Conservation (phyloP, 2,329 filamentous ascomycete genomes). For the Phyllachora maydis region DNA sequence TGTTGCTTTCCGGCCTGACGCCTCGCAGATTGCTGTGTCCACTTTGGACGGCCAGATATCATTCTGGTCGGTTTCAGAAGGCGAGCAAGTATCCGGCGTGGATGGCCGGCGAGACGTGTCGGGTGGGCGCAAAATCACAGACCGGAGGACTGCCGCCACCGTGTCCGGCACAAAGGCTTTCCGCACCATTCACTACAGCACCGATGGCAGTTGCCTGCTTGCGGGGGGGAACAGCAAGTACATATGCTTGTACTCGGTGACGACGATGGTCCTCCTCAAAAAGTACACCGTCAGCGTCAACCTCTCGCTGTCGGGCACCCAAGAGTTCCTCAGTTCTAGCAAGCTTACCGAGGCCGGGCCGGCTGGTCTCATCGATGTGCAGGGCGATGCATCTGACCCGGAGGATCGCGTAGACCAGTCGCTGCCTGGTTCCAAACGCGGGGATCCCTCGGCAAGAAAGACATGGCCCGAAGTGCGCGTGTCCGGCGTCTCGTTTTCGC, state of each 20-base stretch:
- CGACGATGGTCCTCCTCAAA: conserved; percentile 75
- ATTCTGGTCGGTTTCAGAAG: conserved; percentile 86
- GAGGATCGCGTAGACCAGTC: conserved; percentile 65
- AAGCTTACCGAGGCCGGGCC: conserved; percentile 82
- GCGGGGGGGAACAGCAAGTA: conserved; percentile 96
- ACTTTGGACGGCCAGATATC: conserved; percentile 85
- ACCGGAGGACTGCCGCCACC: conserved; percentile 81
- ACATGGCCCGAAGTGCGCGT: conserved; percentile 69
- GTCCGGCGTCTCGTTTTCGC: conserved; percentile 67
- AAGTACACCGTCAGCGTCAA: conserved; percentile 95
- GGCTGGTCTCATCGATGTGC: conserved; percentile 63
- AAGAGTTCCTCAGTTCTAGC: conserved; percentile 91
- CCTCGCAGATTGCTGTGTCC: conserved; percentile 74
- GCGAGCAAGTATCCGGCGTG: conserved; percentile 64
- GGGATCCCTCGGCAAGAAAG: conserved; percentile 60
- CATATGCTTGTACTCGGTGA: conserved; percentile 91
- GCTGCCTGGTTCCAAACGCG: conserved; percentile 71
- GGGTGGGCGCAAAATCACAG: conserved; percentile 71
- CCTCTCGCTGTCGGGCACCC: conserved; percentile 84
- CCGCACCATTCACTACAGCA: conserved; percentile 72
- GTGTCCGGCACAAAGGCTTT: conserved; percentile 81
- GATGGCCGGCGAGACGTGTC: conserved; percentile 86
- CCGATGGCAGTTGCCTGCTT: conserved; percentile 76
- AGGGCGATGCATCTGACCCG: conserved; percentile 72
- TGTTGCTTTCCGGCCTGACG: conserved; percentile 76